Evolutionary conservation across 2,329 filamentous ascomycete genomes (phyloP).

Genomic region (Plectosphaerella plurivora): DNA sequence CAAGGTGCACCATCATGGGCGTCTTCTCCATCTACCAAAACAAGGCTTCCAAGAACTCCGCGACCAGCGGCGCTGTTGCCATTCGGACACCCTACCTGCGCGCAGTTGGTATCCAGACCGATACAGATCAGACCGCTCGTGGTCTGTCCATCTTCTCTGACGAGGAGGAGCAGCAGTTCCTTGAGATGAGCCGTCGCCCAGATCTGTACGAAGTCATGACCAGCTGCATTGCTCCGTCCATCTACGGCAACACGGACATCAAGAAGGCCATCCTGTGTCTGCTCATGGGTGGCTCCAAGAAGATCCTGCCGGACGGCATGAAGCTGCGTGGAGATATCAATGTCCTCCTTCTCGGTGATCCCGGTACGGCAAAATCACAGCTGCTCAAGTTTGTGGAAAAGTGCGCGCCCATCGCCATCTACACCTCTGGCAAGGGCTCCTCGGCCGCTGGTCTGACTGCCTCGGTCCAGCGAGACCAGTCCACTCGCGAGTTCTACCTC

Average conservation of each 20-base stretch:
- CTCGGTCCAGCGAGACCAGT: conserved; percentile 89
- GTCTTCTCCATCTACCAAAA: conserved; percentile 98
- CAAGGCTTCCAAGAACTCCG: conserved; percentile 76
- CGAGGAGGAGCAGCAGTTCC: conserved; percentile 94
- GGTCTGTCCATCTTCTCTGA: conserved; percentile 82
- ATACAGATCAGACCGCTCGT: conserved; percentile 84
- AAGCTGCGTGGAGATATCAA: conserved; percentile 97
- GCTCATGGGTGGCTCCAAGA: conserved; percentile 91
- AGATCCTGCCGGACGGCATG: conserved; percentile 97
- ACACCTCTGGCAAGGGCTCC: conserved; percentile 97
- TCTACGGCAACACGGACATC: conserved; percentile 93
- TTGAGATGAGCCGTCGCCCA: conserved; percentile 82
- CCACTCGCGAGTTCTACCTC: conserved; percentile 92
- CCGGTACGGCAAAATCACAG: conserved; percentile 97
- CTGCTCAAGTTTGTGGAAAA: conserved; percentile 97
- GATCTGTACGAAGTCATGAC: conserved; percentile 92
- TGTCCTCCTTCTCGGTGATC: conserved; percentile 91
- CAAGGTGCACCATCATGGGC: conserved; percentile 90
- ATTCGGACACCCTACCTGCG: conserved; percentile 94
- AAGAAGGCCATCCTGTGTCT: conserved; percentile 97
- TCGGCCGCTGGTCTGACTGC: conserved; percentile 96
- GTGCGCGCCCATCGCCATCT: conserved; percentile 93
- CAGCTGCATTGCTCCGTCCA: conserved; percentile 91
- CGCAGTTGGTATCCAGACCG: conserved; percentile 86
- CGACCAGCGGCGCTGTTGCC: conserved; percentile 75